These are phyloP conservation scores for Alternaria sp. DNA, from an alignment of 2,329 filamentous ascomycete genomes.

Conservation along the genomic window DNA sequence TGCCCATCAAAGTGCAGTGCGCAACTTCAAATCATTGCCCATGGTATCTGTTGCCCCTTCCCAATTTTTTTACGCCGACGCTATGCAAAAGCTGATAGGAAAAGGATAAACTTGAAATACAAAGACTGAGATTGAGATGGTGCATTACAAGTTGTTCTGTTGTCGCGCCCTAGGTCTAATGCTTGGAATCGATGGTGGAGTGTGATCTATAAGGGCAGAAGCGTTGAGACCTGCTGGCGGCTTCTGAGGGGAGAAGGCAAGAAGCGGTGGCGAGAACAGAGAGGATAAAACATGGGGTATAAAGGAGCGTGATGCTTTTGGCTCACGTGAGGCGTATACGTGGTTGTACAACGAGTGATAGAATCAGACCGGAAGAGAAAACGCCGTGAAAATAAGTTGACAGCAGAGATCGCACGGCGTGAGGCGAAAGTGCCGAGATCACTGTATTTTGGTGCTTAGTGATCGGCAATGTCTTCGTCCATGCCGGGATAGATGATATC, in stretches of 20 bases:
- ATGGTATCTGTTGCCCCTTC: constrained; percentile 23
- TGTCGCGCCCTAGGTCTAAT: constrained; percentile 15
- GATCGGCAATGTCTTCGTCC: constrained; percentile 63
- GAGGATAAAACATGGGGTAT: constrained; percentile 12
- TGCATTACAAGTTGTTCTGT: constrained; percentile 25
- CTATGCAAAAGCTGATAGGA: constrained; percentile 31
- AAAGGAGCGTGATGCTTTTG: constrained; percentile 30
- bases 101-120: constrained; percentile 9
- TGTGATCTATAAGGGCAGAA: constrained; percentile 20
- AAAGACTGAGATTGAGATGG: background rate
- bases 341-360: constrained; percentile 23
- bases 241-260: constrained; percentile 11
- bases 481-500: constrained; percentile 67
- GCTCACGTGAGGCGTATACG: constrained; percentile 9
- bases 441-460: constrained; percentile 20
- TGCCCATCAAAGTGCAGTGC: constrained; percentile 1
- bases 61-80: constrained; percentile 31
- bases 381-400: background rate
- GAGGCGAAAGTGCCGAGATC: background rate
- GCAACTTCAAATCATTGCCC: constrained; percentile 15
- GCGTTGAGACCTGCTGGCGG: constrained; percentile 30
- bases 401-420: background rate
- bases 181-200: constrained; percentile 2
- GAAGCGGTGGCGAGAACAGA: constrained; percentile 7
- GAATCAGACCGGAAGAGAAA: constrained; percentile 3